Base-by-base conservation (phyloP, 179 eudicot genomes). In the Carnegiea gigantea region DNA sequence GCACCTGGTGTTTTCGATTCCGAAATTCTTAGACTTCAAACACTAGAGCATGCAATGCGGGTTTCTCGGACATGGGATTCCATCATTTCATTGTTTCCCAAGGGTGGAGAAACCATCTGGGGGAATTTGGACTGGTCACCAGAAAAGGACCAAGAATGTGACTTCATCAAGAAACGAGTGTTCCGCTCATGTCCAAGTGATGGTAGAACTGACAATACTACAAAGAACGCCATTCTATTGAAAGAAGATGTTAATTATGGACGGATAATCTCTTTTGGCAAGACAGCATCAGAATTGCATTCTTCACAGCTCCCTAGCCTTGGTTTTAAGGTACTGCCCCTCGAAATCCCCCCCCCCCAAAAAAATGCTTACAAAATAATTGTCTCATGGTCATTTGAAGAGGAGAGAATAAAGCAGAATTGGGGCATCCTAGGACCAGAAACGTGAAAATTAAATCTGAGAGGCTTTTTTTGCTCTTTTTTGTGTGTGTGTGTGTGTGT, bases 101-200 rank as follows among this genome's bases (percentile, higher is more conserved):
- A 89, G 88, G 93, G 93, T 8, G 93, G 92, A 65, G 93, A 91
- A 43, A 79, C 89, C 67, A 83, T 89, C 72, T 91, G 93, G 93
- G 93, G 93, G 21, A 57, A 86, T 84, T 60, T 87, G 85, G 92
- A 91, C 85, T 88, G 91, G 89, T 84, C 91, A 21, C 93, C 93
- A 2, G 92, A 91, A 70, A 90, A 91, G 77, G 89, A 81, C 54
- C 80, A 86, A 15, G 81, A 78, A 28, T 91, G 93, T 72, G 83
- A 86, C 81, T 80, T 79, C 13, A 80, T 74, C 33, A 84, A 71
- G 73, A 85, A 54, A 40, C 84, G 68, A 48, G 62, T 59, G 64
- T 54, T 79, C 49, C 80, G 70, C 76, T 46, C 64, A 68, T 33
- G 74, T 78, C 65, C 71, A 3, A 78, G 38, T 13, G 85, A 81